Evolutionary conservation across 768 basidiomycete genomes (phyloP).

Genomic region (Tulasnella sp.): DNA sequence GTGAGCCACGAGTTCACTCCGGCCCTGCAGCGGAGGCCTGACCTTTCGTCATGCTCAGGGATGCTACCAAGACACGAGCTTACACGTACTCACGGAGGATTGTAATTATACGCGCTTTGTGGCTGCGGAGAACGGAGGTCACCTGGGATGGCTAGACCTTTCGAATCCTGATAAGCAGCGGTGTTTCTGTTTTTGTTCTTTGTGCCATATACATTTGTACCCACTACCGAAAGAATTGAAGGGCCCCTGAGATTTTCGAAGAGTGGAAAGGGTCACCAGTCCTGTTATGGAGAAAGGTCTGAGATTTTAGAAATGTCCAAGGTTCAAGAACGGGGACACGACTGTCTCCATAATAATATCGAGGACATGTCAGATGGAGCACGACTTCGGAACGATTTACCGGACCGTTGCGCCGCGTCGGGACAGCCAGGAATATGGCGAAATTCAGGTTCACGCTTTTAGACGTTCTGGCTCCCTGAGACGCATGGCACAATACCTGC

Average conservation of each 20-base stretch:
- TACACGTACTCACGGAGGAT: conserved; percentile 8
- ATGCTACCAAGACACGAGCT: neutral
- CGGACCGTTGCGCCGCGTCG: neutral
- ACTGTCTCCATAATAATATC: neutral
- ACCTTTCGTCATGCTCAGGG: neutral
- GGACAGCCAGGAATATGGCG: neutral
- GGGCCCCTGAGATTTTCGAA: neutral
- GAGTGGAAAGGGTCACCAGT: neutral
- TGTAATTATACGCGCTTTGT: neutral
- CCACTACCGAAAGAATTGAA: neutral
- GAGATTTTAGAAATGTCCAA: neutral
- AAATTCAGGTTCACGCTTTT: neutral
- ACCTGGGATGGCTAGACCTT: conserved; percentile 4
- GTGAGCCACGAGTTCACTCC: conserved; percentile 11
- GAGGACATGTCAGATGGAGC: neutral
- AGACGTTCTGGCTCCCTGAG: neutral
- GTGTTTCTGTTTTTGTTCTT: neutral
- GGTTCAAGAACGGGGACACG: neutral
- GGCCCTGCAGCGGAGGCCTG: conserved; percentile 11
- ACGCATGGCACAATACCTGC: neutral
- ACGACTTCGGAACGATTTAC: neutral
- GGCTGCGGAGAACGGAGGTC: conserved; percentile 10
- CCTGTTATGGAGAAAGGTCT: neutral
- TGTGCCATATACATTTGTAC: neutral
- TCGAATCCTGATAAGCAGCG: neutral